Conservation (phyloP, 257 asterid genomes). For the Solanum raphanifolium region DNA sequence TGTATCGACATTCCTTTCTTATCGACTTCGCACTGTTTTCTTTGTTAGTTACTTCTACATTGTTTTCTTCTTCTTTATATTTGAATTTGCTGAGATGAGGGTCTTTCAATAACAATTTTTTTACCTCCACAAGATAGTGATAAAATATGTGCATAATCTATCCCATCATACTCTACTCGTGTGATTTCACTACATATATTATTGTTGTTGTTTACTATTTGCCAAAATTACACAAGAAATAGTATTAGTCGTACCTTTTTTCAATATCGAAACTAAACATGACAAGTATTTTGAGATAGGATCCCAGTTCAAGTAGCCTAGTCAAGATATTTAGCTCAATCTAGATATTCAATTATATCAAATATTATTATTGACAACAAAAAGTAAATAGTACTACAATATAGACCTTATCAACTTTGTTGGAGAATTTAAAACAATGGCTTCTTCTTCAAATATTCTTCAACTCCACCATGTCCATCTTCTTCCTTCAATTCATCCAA, state of each 20-base stretch:
- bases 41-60: neutral
- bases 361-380: neutral
- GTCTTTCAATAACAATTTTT: rapidly evolving
- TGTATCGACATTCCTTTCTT: neutral
- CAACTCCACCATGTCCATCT: conserved; percentile 24
- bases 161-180: neutral
- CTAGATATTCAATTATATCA: too few species aligned
- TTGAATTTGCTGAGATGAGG: too few species aligned
- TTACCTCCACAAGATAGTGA: too few species aligned
- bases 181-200: neutral
- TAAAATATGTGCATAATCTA: too few species aligned
- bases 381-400: neutral
- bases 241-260: too few species aligned
- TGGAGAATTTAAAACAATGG: conserved; percentile 17
- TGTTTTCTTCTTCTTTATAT: too few species aligned
- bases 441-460: conserved; percentile 21
- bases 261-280: too few species aligned
- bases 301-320: neutral
- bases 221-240: neutral
- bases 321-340: neutral
- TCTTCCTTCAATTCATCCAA: conserved; percentile 10
- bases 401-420: neutral
- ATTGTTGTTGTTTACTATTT: neutral
- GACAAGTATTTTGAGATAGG: too few species aligned
- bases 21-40: neutral